A percentile compares a stretch with the other conserved stretches of the same genome.
These are phyloP conservation scores for Camellia oleifera DNA, from an alignment of 179 eudicot genomes.

Conservation along the genomic window DNA sequence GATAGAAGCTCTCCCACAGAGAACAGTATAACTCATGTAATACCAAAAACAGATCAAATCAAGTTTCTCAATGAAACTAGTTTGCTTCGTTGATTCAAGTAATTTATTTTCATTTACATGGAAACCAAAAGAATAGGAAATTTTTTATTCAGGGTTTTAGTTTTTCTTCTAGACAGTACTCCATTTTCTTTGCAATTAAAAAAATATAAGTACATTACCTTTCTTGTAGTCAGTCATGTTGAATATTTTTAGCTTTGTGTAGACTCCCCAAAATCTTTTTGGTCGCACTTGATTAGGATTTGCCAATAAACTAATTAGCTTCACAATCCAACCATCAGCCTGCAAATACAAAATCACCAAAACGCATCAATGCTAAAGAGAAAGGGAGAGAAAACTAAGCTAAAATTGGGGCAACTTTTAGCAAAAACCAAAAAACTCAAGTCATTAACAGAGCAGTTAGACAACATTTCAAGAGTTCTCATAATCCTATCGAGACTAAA, in stretches of 20 bases:
- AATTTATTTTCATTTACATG: background rate
- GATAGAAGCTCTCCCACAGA: too few relatives aligned
- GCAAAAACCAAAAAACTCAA: background rate
- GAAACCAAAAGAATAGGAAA: background rate
- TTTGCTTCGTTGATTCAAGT: background rate
- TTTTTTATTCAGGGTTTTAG: background rate
- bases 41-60: too few relatives aligned
- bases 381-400: background rate
- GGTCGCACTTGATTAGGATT: conserved; percentile 94
- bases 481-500: background rate
- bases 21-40: too few relatives aligned
- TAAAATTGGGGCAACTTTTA: background rate
- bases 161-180: background rate
- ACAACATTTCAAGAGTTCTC: background rate
- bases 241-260: conserved; percentile 95
- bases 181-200: background rate
- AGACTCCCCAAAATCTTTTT: conserved; percentile 95
- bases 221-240: conserved; percentile 88
- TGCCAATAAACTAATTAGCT: conserved; percentile 69
- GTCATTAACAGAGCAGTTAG: too few relatives aligned
- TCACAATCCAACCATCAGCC: conserved; percentile 99
- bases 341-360: conserved; percentile 33
- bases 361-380: background rate
- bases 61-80: background rate
- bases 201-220: conserved; percentile 40